Base-by-base conservation (phyloP, 306 rosid species). In the Quillaja saponaria region DNA sequence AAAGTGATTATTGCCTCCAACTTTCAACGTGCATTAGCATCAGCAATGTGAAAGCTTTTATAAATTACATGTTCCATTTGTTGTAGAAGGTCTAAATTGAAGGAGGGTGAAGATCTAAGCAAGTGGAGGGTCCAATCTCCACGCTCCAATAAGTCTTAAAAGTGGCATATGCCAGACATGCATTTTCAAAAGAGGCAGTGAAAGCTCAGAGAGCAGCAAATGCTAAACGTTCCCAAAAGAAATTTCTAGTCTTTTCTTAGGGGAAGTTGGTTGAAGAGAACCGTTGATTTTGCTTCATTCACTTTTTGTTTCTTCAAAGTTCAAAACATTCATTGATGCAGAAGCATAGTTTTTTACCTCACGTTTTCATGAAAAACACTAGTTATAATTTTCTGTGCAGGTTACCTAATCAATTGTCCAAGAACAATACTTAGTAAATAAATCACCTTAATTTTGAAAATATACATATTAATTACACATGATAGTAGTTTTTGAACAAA, bases 241-340 rank as follows among this genome's bases (percentile, higher is more conserved):
- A 42, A 49, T 44, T 67, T 51, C 38, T 52, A 45, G 58, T 44
- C 21, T 63, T 44, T 51, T 17, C 67, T 65, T 50, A 34, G 13
- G n/a, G 58, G 58, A 61, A 55, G 51, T 35, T 41, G 55, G 70
- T 16, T n/a, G 51, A 51, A 76, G 66, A 66, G 70, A 51, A 20
- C 83, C 80, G 68, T 67, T 52, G 19, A 60, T 53, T 58, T 74
- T 81, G 83, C 78, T 77, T 63, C 54, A 7, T 46, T 58, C 56
- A 76, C 66, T 67, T 53, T n/a, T n/a, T n/a, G n/a, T n/a, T n/a
- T n/a, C n/a, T n/a, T n/a, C n/a, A n/a, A n/a, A n/a, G 34, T 55
- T 58, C 48, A 50, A n/a, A 38, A 41, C 42, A 63, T 4, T 25
- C 31, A 25, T 25, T 25, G 31, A 4, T n/a, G n/a, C n/a, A n/a